phyloP scores from a whole-genome alignment of 2,329 filamentous ascomycete species.

The Metarhizium sp. region DNA sequence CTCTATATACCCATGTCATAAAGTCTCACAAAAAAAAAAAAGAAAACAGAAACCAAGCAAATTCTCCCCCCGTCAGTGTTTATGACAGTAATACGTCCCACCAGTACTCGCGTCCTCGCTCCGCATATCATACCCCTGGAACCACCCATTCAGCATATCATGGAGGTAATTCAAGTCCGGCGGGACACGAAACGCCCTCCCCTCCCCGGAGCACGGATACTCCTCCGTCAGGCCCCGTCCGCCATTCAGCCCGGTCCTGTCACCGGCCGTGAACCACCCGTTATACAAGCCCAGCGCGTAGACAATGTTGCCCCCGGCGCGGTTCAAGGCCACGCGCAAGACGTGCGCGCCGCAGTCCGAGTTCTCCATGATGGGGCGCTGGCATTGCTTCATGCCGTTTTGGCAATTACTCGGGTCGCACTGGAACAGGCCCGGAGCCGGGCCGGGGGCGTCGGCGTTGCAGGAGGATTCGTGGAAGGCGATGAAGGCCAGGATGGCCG shows the following conservation, averaged over 20 bases:
- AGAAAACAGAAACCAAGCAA: no score
- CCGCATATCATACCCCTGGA: conserved; percentile 23
- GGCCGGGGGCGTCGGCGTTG: conserved; percentile 22
- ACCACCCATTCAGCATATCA: conserved; percentile 12
- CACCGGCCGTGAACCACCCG: conserved; percentile 23
- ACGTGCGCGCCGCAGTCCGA: conserved; percentile 23
- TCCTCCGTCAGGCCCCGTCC: conserved; percentile 18
- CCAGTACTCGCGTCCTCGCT: conserved; percentile 3
- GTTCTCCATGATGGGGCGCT: conserved; percentile 23
- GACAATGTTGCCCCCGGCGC: conserved; percentile 19
- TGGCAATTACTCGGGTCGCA: conserved; percentile 26
- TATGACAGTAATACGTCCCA: no score
- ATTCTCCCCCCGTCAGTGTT: no score
- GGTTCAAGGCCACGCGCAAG: conserved; percentile 16
- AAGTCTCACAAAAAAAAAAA: no score
- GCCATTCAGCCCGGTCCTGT: conserved; percentile 15
- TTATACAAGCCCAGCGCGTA: conserved; percentile 25
- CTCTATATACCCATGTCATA: no score
- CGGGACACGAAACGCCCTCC: conserved; percentile 17
- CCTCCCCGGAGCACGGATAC: conserved; percentile 13
- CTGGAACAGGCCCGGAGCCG: conserved; percentile 26
- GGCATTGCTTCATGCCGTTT: conserved; percentile 18
- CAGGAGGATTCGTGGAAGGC: conserved; percentile 27
- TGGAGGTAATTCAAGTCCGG: conserved; percentile 18
- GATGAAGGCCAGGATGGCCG: conserved; percentile 24